Percentiles rank a stretch among this genome's conserved stretches.
phyloP scores from a whole-genome alignment of 306 rosid species.

The Gillenia trifoliata region DNA sequence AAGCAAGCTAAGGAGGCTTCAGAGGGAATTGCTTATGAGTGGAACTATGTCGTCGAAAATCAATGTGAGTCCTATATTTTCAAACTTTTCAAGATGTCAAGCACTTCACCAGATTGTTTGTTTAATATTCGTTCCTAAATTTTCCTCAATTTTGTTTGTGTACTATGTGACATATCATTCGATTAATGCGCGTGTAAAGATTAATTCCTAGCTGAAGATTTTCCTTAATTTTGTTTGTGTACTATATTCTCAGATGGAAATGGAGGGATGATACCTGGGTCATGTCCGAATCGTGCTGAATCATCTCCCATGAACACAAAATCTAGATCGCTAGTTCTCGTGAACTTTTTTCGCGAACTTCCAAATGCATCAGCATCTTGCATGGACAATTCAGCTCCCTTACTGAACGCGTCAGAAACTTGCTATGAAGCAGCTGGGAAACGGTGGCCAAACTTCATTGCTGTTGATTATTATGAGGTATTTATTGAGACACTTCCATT shows the following conservation, averaged over 20 bases:
- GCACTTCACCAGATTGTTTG: neutral
- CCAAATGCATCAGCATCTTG: conserved; percentile 62
- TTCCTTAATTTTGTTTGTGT: neutral
- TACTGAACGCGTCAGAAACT: conserved; percentile 46
- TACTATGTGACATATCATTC: neutral
- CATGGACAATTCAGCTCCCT: conserved; percentile 69
- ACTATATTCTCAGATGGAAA: conserved; percentile 65
- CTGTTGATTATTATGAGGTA: conserved; percentile 90
- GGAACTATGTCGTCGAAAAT: conserved; percentile 85
- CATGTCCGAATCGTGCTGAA: conserved; percentile 72
- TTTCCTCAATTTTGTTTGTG: no score
- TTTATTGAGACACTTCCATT: neutral
- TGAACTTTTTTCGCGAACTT: conserved; percentile 54
- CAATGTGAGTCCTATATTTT: conserved; percentile 51
- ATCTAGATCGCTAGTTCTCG: conserved; percentile 55
- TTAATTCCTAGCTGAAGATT: neutral
- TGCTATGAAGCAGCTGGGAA: conserved; percentile 60
- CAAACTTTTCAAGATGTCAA: neutral
- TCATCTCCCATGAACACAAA: conserved; percentile 61
- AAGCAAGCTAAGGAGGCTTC: conserved; percentile 64
- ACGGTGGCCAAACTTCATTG: conserved; percentile 92
- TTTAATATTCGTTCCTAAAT: neutral
- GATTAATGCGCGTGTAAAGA: neutral
- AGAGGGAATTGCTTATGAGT: conserved; percentile 76
- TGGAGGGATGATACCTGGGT: conserved; percentile 60